phyloP scores from a whole-genome alignment of 345 rosid genomes.

The Murraya koenigii region DNA sequence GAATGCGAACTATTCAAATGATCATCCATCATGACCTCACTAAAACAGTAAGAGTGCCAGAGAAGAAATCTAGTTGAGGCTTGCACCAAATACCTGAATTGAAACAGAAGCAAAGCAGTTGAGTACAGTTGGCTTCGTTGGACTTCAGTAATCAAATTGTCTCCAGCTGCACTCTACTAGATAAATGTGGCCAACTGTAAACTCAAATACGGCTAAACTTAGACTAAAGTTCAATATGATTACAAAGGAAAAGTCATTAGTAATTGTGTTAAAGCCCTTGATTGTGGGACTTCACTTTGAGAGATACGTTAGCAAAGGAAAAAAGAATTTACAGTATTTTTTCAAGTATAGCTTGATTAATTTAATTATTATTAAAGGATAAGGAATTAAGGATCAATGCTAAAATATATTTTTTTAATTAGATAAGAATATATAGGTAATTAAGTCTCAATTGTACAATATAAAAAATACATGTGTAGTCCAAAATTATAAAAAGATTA shows the following conservation, averaged over 20 bases:
- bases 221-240: background rate
- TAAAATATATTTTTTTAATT: too few species aligned
- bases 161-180: background rate
- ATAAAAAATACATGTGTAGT: accelerated
- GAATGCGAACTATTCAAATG: too few species aligned
- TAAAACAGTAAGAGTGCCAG: background rate
- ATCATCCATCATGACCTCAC: background rate
- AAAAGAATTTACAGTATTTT: too few species aligned
- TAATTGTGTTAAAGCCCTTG: background rate
- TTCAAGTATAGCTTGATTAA: too few species aligned
- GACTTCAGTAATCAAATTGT: background rate
- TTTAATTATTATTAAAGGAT: too few species aligned
- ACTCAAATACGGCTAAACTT: background rate
- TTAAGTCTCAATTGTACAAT: accelerated
- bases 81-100: background rate
- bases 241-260: too few species aligned
- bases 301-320: too few species aligned
- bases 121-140: background rate
- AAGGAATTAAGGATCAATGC: too few species aligned
- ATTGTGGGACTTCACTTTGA: background rate
- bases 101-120: background rate
- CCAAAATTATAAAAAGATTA: too few species aligned
- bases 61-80: background rate
- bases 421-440: too few species aligned
- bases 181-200: background rate